Conservation (phyloP, 305 asterid species). For the Withania somnifera region DNA sequence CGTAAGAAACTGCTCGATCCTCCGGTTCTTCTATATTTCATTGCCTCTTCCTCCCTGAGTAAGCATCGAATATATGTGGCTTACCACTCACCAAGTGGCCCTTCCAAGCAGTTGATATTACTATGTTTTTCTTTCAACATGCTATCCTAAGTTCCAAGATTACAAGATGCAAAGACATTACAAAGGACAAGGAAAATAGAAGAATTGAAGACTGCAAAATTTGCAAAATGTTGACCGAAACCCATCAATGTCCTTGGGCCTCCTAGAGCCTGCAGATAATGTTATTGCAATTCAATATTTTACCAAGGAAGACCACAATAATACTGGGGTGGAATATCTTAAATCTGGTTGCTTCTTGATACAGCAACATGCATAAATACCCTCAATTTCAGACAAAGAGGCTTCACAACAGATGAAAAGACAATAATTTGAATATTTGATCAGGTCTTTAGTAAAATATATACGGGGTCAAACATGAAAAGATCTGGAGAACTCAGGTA, state of each 20-base stretch:
- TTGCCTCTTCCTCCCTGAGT: too few species aligned
- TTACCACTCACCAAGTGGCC: background rate
- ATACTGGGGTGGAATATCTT: background rate
- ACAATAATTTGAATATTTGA: background rate
- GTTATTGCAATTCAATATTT: conserved; percentile 15
- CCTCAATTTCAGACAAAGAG: background rate
- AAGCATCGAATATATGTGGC: too few species aligned
- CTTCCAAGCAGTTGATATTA: background rate
- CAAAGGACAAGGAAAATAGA: background rate
- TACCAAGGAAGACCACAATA: background rate
- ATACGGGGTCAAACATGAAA: background rate
- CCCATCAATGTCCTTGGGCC: conserved; percentile 36
- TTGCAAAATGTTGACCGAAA: conserved; percentile 44
- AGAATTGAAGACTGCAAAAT: conserved; percentile 38
- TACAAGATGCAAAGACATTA: background rate
- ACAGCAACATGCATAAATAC: background rate
- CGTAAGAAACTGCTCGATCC: too few species aligned
- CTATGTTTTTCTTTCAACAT: background rate
- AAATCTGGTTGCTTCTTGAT: background rate
- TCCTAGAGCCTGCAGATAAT: conserved; percentile 31
- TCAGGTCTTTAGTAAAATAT: background rate
- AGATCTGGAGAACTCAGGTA: background rate
- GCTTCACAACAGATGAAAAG: background rate
- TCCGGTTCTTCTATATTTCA: too few species aligned
- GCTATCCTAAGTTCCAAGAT: background rate